Percentiles rank a stretch among this genome's conserved stretches.
These are phyloP conservation scores for Leptographium flavum DNA, from an alignment of 2,329 filamentous ascomycete genomes.

Conservation along the genomic window DNA sequence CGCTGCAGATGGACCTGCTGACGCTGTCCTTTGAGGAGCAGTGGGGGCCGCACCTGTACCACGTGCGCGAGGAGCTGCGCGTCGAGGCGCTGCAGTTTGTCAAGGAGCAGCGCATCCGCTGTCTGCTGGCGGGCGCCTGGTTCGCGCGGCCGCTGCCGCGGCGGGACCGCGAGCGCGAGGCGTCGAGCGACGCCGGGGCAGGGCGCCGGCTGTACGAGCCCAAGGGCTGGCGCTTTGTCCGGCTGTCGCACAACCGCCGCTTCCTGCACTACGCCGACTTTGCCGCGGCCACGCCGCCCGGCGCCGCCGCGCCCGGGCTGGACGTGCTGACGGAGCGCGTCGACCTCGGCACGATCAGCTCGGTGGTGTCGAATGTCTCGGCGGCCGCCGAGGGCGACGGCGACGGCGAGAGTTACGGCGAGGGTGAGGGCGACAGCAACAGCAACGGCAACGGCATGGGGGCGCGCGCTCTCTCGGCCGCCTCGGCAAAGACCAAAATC, in stretches of 20 bases:
- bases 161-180: conserved; percentile 20
- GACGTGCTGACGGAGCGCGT: conserved; percentile 68
- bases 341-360: conserved; percentile 76
- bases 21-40: conserved; percentile 86
- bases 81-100: conserved; percentile 91
- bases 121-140: conserved; percentile 79
- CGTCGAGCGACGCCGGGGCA: conserved; percentile 29
- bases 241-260: conserved; percentile 78
- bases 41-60: conserved; percentile 80
- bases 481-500: conserved; percentile 59
- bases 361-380: conserved; percentile 85
- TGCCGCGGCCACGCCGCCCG: conserved; percentile 43
- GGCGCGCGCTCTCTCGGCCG: too few relatives aligned
- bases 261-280: conserved; percentile 88
- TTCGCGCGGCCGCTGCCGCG: conserved; percentile 43
- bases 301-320: conserved; percentile 60
- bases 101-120: conserved; percentile 89
- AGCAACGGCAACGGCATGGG: background rate
- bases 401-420: conserved; percentile 25
- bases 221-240: conserved; percentile 66
- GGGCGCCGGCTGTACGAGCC: conserved; percentile 17
- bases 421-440: conserved; percentile 1
- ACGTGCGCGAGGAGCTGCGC: conserved; percentile 82
- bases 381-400: conserved; percentile 41
- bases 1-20: conserved; percentile 85